A percentile compares a stretch with the other conserved stretches of the same genome.
Evolutionary conservation across 352 stramenopile species (phyloP).

Genomic region (Discostella stelligera): DNA sequence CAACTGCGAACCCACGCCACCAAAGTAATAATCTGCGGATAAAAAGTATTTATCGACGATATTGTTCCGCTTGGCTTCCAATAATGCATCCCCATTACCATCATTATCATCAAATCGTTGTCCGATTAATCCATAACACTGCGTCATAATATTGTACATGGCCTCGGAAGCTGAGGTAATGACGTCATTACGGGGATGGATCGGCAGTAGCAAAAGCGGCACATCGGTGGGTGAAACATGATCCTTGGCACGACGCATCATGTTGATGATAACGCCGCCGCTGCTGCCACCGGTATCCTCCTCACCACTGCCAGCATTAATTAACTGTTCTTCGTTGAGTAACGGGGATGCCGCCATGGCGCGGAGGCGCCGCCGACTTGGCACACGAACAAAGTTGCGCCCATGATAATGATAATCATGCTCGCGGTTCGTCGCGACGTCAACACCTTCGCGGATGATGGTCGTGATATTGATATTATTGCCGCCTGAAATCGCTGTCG

Average conservation of each 20-base stretch:
- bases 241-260: conserved; percentile 36
- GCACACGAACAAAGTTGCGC: no score
- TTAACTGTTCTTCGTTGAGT: no score
- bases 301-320: no score
- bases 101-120: conserved; percentile 8
- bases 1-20: not conserved
- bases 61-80: conserved; percentile 2
- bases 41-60: conserved; percentile 10
- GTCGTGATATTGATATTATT: no score
- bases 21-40: not conserved
- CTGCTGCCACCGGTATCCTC: no score
- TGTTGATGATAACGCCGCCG: conserved; percentile 13
- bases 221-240: conserved; percentile 28
- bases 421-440: no score
- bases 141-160: conserved; percentile 39
- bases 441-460: no score
- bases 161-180: conserved; percentile 5
- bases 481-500: no score
- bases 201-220: conserved; percentile 27
- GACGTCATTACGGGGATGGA: conserved; percentile 5
- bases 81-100: conserved; percentile 2
- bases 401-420: no score
- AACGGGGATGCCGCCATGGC: no score
- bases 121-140: conserved; percentile 36
- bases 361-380: no score